Percentiles rank a stretch among this genome's conserved stretches.
Evolutionary conservation across 2,329 filamentous ascomycete genomes (phyloP).

Genomic region (Monosporascus sp.): DNA sequence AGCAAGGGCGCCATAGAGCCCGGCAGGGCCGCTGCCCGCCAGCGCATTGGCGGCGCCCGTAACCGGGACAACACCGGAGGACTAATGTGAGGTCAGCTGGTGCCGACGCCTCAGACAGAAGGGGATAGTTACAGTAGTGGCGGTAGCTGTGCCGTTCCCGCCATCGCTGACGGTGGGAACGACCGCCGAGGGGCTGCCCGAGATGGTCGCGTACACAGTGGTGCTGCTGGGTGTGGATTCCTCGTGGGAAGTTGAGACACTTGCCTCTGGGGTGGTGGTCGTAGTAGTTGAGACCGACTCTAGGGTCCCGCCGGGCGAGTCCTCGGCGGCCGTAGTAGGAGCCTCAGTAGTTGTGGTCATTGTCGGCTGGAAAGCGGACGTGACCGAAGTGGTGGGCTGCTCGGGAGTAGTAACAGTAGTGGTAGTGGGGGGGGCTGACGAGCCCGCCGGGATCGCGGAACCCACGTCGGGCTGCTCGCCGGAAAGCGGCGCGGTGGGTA

Average conservation of each 20-base stretch:
- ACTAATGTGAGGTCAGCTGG: constrained; percentile 6
- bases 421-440: constrained; percentile 1
- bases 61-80: constrained; percentile 5
- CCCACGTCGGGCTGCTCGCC: constrained; percentile 14
- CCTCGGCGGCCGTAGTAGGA: neutral
- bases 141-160: constrained; percentile 5
- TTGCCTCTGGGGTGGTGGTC: neutral
- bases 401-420: constrained; percentile 2
- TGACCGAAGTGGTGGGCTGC: neutral
- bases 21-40: constrained; percentile 3
- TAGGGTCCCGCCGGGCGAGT: neutral
- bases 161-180: constrained; percentile 4
- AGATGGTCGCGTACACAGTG: constrained; percentile 1
- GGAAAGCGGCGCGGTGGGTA: constrained; percentile 16
- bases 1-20: constrained; percentile 11
- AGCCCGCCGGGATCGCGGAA: constrained; percentile 8
- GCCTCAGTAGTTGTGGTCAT: constrained; percentile 1
- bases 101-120: neutral
- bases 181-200: constrained; percentile 2
- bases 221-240: neutral
- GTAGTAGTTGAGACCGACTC: neutral
- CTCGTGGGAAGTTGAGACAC: too few species aligned
- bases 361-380: neutral
- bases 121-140: constrained; percentile 8
- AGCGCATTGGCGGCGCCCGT: constrained; percentile 6